Conservation (phyloP, 2,329 filamentous ascomycete species). For the Septoria linicola region DNA sequence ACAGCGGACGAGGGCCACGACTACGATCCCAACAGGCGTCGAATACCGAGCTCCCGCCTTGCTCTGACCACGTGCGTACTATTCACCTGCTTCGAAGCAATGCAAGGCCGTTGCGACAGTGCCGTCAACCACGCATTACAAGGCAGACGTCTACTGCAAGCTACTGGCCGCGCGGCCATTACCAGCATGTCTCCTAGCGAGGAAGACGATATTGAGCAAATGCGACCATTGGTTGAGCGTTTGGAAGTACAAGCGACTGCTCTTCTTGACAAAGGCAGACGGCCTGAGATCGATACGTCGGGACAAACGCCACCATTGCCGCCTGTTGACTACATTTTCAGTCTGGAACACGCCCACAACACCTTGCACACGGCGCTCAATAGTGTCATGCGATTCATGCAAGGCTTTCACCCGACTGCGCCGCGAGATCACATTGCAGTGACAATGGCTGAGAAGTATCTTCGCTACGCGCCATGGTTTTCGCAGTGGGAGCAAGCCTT, state of each 20-base stretch:
- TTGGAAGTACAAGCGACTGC: slow-evolving; percentile 37
- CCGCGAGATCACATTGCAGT: slow-evolving; percentile 34
- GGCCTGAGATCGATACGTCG: slow-evolving; percentile 32
- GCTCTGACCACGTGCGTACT: slow-evolving; percentile 37
- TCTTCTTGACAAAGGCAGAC: slow-evolving; percentile 33
- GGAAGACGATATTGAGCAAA: slow-evolving; percentile 36
- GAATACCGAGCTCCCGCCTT: slow-evolving; percentile 30
- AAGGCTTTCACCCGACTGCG: slow-evolving; percentile 33
- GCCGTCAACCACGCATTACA: slow-evolving; percentile 38
- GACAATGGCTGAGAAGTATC: slow-evolving; percentile 35
- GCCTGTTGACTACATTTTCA: slow-evolving; percentile 32
- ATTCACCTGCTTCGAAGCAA: slow-evolving; percentile 38
- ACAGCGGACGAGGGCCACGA: slow-evolving; percentile 28
- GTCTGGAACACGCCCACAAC: slow-evolving; percentile 36
- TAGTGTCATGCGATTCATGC: slow-evolving; percentile 38
- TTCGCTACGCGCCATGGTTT: slow-evolving; percentile 37
- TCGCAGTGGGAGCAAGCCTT: slow-evolving; percentile 35
- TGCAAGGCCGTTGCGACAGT: slow-evolving; percentile 38
- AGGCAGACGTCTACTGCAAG: slow-evolving; percentile 33
- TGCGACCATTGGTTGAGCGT: slow-evolving; percentile 36
- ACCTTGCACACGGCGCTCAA: slow-evolving; percentile 36
- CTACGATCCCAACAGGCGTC: slow-evolving; percentile 19
- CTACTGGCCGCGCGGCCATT: slow-evolving; percentile 24
- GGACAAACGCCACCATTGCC: slow-evolving; percentile 31
- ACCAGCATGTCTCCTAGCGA: slow-evolving; percentile 27